Conservation (phyloP, 2,329 filamentous ascomycete species). For the Botrytis byssoidea region DNA sequence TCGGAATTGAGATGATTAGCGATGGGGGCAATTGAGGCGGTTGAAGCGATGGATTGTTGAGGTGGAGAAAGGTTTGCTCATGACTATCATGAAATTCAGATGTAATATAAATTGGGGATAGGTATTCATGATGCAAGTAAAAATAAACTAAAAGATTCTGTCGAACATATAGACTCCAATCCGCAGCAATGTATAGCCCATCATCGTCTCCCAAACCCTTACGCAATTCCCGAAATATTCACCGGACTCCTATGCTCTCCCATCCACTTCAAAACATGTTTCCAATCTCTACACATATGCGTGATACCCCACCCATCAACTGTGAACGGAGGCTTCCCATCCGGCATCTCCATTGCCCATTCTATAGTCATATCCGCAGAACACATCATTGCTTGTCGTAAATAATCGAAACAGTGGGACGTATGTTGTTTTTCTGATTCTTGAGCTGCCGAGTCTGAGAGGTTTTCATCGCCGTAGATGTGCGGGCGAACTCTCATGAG, state of each 20-base stretch:
- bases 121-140: neutral
- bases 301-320: conserved; percentile 21
- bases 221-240: neutral
- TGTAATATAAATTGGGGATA: neutral
- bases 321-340: neutral
- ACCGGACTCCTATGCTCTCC: conserved; percentile 4
- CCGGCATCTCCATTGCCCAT: conserved; percentile 3
- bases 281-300: conserved; percentile 17
- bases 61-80: neutral
- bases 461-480: conserved; percentile 4
- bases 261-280: conserved; percentile 1
- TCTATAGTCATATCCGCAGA: conserved; percentile 21
- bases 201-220: neutral
- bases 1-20: neutral
- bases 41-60: neutral
- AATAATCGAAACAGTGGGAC: conserved; percentile 20
- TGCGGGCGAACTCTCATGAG: neutral
- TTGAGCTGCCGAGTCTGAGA: neutral
- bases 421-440: neutral
- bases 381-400: conserved; percentile 21
- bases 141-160: neutral
- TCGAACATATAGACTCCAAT: neutral
- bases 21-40: neutral
- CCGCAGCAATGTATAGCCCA: neutral
- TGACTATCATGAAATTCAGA: neutral